Percentiles rank a stretch among this genome's conserved stretches.
Conservation (phyloP, 2,329 filamentous ascomycete species). For the Triangularia setosa region DNA sequence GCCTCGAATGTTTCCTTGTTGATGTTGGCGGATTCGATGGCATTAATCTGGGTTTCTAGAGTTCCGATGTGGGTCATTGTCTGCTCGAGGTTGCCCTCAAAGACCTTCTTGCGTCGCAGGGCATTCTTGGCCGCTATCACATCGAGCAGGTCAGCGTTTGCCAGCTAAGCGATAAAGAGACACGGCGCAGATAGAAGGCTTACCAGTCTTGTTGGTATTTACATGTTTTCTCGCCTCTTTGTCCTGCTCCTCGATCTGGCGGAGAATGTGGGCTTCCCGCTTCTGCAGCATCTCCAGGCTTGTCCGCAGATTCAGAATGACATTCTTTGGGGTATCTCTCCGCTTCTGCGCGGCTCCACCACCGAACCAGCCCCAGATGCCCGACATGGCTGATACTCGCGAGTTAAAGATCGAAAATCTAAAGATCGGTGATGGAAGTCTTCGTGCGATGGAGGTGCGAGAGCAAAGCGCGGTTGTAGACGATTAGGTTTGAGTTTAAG, state of each 20-base stretch:
- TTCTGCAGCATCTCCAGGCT: slow-evolving; percentile 98
- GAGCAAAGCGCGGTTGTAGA: not conserved
- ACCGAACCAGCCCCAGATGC: slow-evolving; percentile 88
- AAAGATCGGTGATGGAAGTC: not conserved
- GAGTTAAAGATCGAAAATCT: slow-evolving; percentile 2
- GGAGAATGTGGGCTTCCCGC: slow-evolving; percentile 84
- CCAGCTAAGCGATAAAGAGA: not conserved
- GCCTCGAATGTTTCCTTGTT: slow-evolving; percentile 93
- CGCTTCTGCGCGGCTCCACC: slow-evolving; percentile 75
- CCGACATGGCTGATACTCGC: slow-evolving; percentile 45
- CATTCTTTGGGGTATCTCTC: slow-evolving; percentile 95
- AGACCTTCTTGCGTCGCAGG: slow-evolving; percentile 87
- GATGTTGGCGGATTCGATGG: slow-evolving; percentile 97
- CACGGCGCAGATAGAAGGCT: slow-evolving; percentile 28
- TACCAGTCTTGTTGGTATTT: slow-evolving; percentile 85
- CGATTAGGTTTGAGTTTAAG: not conserved
- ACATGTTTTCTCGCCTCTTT: slow-evolving; percentile 84
- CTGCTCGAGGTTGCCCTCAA: slow-evolving; percentile 88
- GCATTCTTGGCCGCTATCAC: slow-evolving; percentile 79
- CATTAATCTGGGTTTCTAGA: slow-evolving; percentile 90
- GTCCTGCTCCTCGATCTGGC: slow-evolving; percentile 91
- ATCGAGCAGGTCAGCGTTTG: slow-evolving; percentile 16
- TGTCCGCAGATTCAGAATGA: slow-evolving; percentile 79
- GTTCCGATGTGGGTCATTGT: slow-evolving; percentile 86
- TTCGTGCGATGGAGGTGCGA: not conserved